phyloP scores from a whole-genome alignment of 257 asterid species.

The Rubia yunnanensis region DNA sequence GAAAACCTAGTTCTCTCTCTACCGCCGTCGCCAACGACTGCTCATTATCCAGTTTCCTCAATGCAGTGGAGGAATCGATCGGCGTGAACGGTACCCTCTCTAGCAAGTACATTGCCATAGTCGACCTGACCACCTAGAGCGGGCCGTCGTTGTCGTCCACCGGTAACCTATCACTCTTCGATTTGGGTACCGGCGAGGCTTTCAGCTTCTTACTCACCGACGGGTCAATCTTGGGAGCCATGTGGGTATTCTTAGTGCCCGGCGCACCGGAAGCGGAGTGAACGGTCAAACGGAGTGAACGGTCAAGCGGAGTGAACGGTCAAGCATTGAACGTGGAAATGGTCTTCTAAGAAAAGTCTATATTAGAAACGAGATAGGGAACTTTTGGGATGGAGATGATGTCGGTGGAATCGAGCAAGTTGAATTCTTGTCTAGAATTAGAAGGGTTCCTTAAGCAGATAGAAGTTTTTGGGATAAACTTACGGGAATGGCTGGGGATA shows the following conservation, averaged over 20 bases:
- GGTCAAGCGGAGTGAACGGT: constrained; percentile 64
- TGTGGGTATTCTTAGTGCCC: constrained; percentile 27
- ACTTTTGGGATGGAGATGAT: too few species aligned
- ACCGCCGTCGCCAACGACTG: constrained; percentile 35
- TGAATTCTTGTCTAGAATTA: too few species aligned
- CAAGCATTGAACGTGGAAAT: constrained; percentile 48
- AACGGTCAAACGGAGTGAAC: too few species aligned
- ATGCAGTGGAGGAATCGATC: constrained; percentile 66
- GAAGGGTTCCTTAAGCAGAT: too few species aligned
- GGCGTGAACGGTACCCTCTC: constrained; percentile 75
- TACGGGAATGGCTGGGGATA: too few species aligned
- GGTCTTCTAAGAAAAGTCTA: constrained; percentile 69
- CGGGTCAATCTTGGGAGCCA: constrained; percentile 25
- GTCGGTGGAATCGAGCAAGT: too few species aligned
- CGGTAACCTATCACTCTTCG: constrained; percentile 34
- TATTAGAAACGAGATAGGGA: constrained; percentile 82
- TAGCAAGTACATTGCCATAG: constrained; percentile 81
- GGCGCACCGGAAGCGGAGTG: constrained; percentile 33
- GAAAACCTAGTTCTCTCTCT: too few species aligned
- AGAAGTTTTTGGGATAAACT: too few species aligned
- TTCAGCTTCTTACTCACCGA: constrained; percentile 14
- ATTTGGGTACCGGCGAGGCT: constrained; percentile 22
- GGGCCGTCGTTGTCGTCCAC: constrained; percentile 68
- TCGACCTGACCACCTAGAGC: constrained; percentile 60
- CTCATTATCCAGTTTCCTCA: constrained; percentile 88